Base-by-base conservation (phyloP, 257 asterid species). In the Solanum ossicruentum region DNA sequence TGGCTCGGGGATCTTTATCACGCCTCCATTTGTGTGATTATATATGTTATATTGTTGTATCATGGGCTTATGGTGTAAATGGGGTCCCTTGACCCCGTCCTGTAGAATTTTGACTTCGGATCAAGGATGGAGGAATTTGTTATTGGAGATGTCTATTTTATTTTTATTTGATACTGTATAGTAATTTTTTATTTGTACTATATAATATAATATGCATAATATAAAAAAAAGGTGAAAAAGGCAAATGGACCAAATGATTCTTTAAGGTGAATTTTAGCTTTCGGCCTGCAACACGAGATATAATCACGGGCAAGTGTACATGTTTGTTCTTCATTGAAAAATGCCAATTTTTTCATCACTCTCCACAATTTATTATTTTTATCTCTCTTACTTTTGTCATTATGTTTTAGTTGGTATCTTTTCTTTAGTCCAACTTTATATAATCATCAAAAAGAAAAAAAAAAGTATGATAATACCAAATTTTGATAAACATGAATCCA, bases 231-330 rank as follows among this genome's bases (percentile, higher is more conserved):
- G 56, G 28, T 52, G 12, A 3, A 39, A 32, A 72, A 80, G 56
- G 55, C 83, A 67, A 43, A 51, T 82, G 16, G 73, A 45, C 58
- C 41, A 75, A 83, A 85, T 84, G 88, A 80, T 87, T 81, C 56
- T 61, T 54, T 60, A 28, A 73, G 84, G 84, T 75, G 81, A 60
- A 67, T 78, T 36, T 82, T 36, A 85, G 84, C 88, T 85, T 89
- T 87, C 86, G 87, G 91, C 17, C 85, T 83, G 70, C 70, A 77
- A 80, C 82, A 84, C 82, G 81, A 52, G 81, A 69, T 66, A 41
- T 21, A 36, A 71, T 85, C 70, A 81, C 80, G 81, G 84, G 82
- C 13, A 54, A 84, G 56, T 4, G 80, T 56, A 51, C 20, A 56
- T 26, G 20, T 66, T 81, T 32, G 52, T 70, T 43, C 51, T 52